phyloP scores from a whole-genome alignment of 2,329 filamentous ascomycete genomes.

The Monosporascus sp. region DNA sequence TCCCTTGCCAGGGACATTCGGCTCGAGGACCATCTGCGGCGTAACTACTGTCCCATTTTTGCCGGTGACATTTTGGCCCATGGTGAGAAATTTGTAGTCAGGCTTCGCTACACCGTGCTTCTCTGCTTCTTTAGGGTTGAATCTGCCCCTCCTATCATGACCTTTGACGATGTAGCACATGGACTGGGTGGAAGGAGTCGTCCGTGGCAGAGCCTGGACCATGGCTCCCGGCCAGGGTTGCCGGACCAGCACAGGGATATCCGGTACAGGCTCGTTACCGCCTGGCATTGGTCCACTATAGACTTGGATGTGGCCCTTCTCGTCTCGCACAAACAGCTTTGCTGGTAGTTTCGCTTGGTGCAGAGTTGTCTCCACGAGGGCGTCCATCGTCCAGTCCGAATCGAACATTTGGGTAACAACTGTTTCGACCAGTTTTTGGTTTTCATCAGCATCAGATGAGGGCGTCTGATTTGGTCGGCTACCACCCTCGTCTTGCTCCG shows the following conservation, averaged over 20 bases:
- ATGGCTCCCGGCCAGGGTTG: slow-evolving; percentile 72
- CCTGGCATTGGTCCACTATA: slow-evolving; percentile 66
- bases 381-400: slow-evolving; percentile 68
- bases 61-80: slow-evolving; percentile 58
- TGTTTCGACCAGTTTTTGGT: slow-evolving; percentile 49
- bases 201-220: slow-evolving; percentile 60
- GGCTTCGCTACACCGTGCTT: slow-evolving; percentile 55
- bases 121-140: slow-evolving; percentile 60
- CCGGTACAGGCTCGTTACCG: slow-evolving; percentile 41
- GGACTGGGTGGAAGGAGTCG: slow-evolving; percentile 59
- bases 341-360: slow-evolving; percentile 63
- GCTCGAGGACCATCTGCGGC: slow-evolving; percentile 79
- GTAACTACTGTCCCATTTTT: slow-evolving; percentile 65
- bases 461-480: neutral
- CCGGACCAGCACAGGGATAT: slow-evolving; percentile 67
- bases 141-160: slow-evolving; percentile 73
- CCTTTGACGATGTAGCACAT: slow-evolving; percentile 84
- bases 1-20: slow-evolving; percentile 61
- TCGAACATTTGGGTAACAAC: slow-evolving; percentile 76
- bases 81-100: slow-evolving; percentile 55
- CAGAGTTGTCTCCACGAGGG: slow-evolving; percentile 60
- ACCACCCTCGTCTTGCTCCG: slow-evolving; percentile 2
- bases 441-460: slow-evolving; percentile 26
- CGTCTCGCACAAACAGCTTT: slow-evolving; percentile 62
- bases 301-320: slow-evolving; percentile 57